Conservation (phyloP, 306 rosid genomes). For the Styphnolobium japonicum region DNA sequence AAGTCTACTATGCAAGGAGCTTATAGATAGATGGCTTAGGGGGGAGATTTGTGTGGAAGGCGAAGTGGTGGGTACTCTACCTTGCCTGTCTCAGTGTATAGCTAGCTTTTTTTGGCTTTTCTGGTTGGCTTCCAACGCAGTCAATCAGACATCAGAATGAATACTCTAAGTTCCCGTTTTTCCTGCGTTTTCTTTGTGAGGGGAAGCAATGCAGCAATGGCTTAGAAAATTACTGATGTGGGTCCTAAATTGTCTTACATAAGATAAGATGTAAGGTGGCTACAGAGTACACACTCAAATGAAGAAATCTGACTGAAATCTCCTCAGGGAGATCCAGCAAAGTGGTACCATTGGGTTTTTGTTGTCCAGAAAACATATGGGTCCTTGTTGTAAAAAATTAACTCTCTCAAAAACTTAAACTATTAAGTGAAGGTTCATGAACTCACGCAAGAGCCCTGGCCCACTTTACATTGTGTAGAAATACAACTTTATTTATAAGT, state of each 20-base stretch:
- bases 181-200: conserved; percentile 20
- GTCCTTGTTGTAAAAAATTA: no score
- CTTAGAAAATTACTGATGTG: conserved; percentile 29
- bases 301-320: conserved; percentile 47
- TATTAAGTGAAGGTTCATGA: no score
- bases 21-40: conserved; percentile 22
- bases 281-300: conserved; percentile 26
- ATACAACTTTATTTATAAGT: no score
- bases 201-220: conserved; percentile 1
- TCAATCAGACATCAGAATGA: conserved; percentile 32
- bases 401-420: no score
- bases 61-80: conserved; percentile 58
- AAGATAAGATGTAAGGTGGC: conserved; percentile 17
- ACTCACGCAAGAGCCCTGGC: no score
- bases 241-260: conserved; percentile 32
- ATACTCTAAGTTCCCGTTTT: conserved; percentile 8
- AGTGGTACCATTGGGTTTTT: conserved; percentile 19
- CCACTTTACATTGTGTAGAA: no score
- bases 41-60: conserved; percentile 30
- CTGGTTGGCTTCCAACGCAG: conserved; percentile 37
- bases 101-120: conserved; percentile 25
- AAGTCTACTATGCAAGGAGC: conserved; percentile 7
- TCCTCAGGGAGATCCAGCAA: conserved; percentile 20
- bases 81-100: conserved; percentile 24
- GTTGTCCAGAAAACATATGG: not conserved